These are phyloP conservation scores for Podaxis rugospora DNA, from an alignment of 768 basidiomycete species.

Conservation along the genomic window DNA sequence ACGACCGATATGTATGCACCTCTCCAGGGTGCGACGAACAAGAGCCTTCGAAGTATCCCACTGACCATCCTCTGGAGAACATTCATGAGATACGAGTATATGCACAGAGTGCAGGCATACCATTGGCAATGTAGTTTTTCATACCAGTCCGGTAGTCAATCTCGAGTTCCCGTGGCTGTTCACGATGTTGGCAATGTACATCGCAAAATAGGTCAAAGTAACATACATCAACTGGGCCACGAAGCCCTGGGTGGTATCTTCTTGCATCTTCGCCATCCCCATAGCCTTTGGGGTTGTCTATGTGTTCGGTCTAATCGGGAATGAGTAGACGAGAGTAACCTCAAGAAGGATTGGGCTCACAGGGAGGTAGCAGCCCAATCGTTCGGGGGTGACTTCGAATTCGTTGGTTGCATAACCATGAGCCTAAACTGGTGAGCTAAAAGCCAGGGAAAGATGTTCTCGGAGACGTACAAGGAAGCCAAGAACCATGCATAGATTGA, in stretches of 20 bases:
- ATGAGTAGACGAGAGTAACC: not conserved
- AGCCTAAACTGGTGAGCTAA: slow-evolving; percentile 37
- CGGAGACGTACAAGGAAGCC: slow-evolving; percentile 71
- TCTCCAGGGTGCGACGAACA: slow-evolving; percentile 66
- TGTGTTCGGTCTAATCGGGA: slow-evolving; percentile 66
- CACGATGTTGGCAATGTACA: not conserved
- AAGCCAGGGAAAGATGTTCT: not conserved
- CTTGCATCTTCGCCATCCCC: slow-evolving; percentile 81
- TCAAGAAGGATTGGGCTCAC: slow-evolving; percentile 31
- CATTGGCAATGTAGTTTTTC: slow-evolving; percentile 95
- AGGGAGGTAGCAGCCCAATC: slow-evolving; percentile 82
- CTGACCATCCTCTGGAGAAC: slow-evolving; percentile 48
- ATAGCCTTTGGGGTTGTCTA: slow-evolving; percentile 91
- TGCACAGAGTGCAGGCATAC: slow-evolving; percentile 21
- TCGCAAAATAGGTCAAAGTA: slow-evolving; percentile 2
- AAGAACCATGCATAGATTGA: slow-evolving; percentile 86
- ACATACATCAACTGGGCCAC: slow-evolving; percentile 76
- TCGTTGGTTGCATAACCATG: slow-evolving; percentile 79
- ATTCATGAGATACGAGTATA: not conserved
- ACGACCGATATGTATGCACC: slow-evolving; percentile 78
- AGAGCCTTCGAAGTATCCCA: slow-evolving; percentile 90
- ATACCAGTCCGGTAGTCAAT: slow-evolving; percentile 84
- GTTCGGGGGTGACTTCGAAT: slow-evolving; percentile 81
- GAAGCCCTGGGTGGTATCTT: slow-evolving; percentile 67
- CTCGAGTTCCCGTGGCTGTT: slow-evolving; percentile 74